Base-by-base conservation (phyloP, 306 rosid species). In the Pueraria montana region DNA sequence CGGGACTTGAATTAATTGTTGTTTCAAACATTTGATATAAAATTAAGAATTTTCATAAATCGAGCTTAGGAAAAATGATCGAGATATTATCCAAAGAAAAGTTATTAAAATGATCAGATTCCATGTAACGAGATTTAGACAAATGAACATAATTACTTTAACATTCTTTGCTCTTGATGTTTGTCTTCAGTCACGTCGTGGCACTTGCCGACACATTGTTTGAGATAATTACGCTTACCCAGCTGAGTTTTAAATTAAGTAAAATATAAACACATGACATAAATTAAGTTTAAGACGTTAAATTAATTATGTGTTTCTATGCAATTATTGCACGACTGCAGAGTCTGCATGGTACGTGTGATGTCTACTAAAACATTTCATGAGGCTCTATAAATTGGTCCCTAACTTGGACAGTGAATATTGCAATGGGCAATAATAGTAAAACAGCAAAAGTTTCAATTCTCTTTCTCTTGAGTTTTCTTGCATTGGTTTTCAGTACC, bases 341-440 rank as follows among this genome's bases (percentile, higher is more conserved):
- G 32, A 30, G 32, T 30, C 1, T 30, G 32, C 32, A 53, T 32
- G 65, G 50, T 13, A 36, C 67, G 23, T 58, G n/a, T 58, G n/a
- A 42, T 20, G 36, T 70, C 3, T 23, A 13, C 34, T 68, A 14
- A 23, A 70, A 13, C n/a, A 12, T 24, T 24, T 71, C 1, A 0
- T 1, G 40, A 76, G 18, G 27, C 43, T 50, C 71, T 84, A 84
- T 84, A 84, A 84, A 84, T 84, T 40, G 83, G 79, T 78, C 16
- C 58, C 62, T 61, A 12, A 77, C 17, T 52, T 4, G 13, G n/a
- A 10, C 0, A 24, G 20, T 11, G 8, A 2, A 4, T 4, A 45
- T 27, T 49, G 14, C 27, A 46, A 83, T 83, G 84, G 70, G 68
- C 7, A 84, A 36, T 34, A n/a, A n/a, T n/a, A n/a, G n/a, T n/a